Percentiles rank a stretch among this genome's conserved stretches.
phyloP scores from a whole-genome alignment of 148 eudicot species.

The Rhododendron henanense region DNA sequence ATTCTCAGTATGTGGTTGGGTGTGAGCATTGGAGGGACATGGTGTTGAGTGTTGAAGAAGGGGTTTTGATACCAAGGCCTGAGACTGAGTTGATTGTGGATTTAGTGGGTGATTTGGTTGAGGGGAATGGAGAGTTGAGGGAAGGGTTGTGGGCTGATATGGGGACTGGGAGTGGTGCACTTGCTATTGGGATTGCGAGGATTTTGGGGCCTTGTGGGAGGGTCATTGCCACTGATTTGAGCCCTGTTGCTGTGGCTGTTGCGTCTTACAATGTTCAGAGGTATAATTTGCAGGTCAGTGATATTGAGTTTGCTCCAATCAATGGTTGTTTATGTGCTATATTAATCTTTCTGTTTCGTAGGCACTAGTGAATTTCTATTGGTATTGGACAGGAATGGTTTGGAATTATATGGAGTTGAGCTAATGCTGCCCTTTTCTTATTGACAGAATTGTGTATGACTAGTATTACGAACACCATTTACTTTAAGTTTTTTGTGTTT shows the following conservation, averaged over 20 bases:
- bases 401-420: background rate
- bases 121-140: slow-evolving; percentile 31
- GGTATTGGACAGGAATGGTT: background rate
- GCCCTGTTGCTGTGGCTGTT: slow-evolving; percentile 69
- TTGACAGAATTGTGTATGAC: background rate
- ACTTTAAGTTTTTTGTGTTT: background rate
- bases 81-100: slow-evolving; percentile 83
- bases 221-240: slow-evolving; percentile 79
- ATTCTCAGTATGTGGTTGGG: slow-evolving; percentile 68
- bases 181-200: slow-evolving; percentile 82
- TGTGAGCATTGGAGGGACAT: slow-evolving; percentile 99
- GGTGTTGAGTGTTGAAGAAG: slow-evolving; percentile 82
- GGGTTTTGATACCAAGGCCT: slow-evolving; percentile 91
- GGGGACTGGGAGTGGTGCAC: slow-evolving; percentile 96
- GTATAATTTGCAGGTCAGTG: slow-evolving; percentile 83
- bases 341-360: background rate
- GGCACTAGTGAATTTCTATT: background rate
- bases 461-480: background rate
- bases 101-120: slow-evolving; percentile 47
- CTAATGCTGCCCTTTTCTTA: background rate
- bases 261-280: slow-evolving; percentile 77
- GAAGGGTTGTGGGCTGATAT: slow-evolving; percentile 91
- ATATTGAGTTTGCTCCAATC: background rate
- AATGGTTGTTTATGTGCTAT: background rate
- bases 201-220: slow-evolving; percentile 49